Conservation (phyloP, 768 basidiomycete genomes). For the Kwoniella botswanensis region DNA sequence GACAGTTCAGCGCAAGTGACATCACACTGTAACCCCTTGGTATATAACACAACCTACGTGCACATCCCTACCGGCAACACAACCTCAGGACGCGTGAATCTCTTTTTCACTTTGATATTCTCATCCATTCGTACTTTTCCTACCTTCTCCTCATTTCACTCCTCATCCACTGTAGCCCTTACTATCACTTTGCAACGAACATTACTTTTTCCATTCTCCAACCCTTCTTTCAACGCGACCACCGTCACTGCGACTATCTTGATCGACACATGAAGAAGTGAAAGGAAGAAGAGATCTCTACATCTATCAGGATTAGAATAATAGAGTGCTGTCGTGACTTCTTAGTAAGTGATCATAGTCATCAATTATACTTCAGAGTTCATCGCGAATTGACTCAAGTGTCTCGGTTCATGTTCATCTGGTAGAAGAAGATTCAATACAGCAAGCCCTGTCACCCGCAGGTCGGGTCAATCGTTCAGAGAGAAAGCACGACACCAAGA, state of each 20-base stretch:
- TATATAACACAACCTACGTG: conserved; percentile 18
- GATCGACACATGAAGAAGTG: neutral
- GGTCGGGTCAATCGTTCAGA: conserved; percentile 13
- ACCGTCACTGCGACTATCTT: neutral
- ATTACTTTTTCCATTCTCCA: neutral
- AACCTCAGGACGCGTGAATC: conserved; percentile 20
- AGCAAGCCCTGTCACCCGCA: conserved; percentile 12
- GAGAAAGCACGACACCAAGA: neutral
- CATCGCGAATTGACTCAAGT: conserved; percentile 1
- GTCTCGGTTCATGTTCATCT: conserved; percentile 1
- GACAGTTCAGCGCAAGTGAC: conserved; percentile 9
- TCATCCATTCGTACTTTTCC: conserved; percentile 18
- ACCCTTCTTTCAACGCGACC: neutral
- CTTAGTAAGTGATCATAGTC: conserved; percentile 2
- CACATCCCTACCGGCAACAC: neutral
- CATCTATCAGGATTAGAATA: neutral
- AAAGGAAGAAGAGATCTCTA: neutral
- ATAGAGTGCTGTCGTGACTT: neutral
- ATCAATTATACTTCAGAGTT: conserved; percentile 4
- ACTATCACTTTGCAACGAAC: neutral
- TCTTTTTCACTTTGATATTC: conserved; percentile 16
- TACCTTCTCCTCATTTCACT: neutral
- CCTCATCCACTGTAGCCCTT: conserved; percentile 1
- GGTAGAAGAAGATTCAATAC: neutral
- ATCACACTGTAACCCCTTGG: conserved; percentile 11